These are phyloP conservation scores for Margaritispora aquatica DNA, from an alignment of 495 filamentous ascomycete species.

Conservation along the genomic window DNA sequence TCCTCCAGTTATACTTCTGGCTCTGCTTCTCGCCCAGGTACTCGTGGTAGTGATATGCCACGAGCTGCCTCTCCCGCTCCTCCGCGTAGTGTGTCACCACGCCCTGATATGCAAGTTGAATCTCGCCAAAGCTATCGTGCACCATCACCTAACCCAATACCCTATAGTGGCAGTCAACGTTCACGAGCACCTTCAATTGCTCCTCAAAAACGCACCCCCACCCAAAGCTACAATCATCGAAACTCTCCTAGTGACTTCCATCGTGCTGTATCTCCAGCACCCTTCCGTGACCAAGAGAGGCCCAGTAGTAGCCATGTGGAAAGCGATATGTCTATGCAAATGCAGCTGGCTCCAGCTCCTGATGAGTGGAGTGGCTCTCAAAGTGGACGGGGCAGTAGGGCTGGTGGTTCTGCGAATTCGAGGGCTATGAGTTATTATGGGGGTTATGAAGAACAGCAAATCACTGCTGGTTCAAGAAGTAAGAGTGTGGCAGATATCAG, in stretches of 20 bases:
- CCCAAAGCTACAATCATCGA: conserved; percentile 51
- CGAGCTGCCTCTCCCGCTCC: conserved; percentile 45
- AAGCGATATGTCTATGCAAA: conserved; percentile 61
- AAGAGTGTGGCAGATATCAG: conserved; percentile 71
- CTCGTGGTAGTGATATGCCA: conserved; percentile 41
- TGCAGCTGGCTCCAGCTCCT: conserved; percentile 60
- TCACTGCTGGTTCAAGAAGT: conserved; percentile 57
- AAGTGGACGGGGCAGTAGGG: conserved; percentile 32
- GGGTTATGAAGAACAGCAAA: conserved; percentile 30
- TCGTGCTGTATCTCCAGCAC: conserved; percentile 52
- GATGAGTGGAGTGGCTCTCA: conserved; percentile 50
- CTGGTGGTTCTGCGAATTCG: conserved; percentile 20
- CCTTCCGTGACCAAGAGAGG: conserved; percentile 52
- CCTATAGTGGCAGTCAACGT: conserved; percentile 40
- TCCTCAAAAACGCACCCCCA: conserved; percentile 45
- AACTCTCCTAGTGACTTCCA: conserved; percentile 45
- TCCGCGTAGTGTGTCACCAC: conserved; percentile 45
- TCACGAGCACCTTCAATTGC: conserved; percentile 27
- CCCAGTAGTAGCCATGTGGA: conserved; percentile 51
- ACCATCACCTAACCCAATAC: conserved; percentile 44
- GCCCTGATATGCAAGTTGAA: conserved; percentile 34
- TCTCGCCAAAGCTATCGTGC: conserved; percentile 38
- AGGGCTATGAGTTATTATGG: conserved; percentile 59
- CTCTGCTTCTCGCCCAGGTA: conserved; percentile 30
- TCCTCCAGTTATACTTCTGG: conserved; percentile 21